These are phyloP conservation scores for Scytalidium sp. DNA, from an alignment of 2,329 filamentous ascomycete species.

Conservation along the genomic window DNA sequence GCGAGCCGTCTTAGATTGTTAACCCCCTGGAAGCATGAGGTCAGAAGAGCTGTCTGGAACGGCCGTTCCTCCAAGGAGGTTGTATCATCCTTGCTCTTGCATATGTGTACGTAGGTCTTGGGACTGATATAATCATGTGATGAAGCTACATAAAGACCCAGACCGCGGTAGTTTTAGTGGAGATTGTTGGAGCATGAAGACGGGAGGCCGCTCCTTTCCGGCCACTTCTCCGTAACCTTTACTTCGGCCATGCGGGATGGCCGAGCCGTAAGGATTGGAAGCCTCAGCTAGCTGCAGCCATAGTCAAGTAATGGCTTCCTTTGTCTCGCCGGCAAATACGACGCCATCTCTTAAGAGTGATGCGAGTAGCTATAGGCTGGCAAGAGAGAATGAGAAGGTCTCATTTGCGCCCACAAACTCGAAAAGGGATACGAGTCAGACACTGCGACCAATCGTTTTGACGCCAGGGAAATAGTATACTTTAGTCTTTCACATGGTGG, in stretches of 20 bases:
- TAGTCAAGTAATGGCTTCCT: background rate
- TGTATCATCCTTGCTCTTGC: constrained; percentile 1
- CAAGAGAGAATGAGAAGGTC: too few relatives aligned
- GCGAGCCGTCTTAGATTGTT: background rate
- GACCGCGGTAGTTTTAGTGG: background rate
- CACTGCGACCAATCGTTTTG: background rate
- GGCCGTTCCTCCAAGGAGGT: background rate
- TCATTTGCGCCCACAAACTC: background rate
- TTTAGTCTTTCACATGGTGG: too few relatives aligned
- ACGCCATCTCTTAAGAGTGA: background rate
- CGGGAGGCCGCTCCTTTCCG: background rate
- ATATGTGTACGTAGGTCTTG: background rate
- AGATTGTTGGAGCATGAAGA: background rate
- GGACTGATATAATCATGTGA: constrained; percentile 3
- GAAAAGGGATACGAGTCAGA: background rate
- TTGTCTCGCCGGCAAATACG: background rate
- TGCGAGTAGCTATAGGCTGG: too few relatives aligned
- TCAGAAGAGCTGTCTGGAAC: background rate
- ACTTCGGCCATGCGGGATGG: background rate
- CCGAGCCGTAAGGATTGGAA: background rate
- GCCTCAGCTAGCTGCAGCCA: background rate
- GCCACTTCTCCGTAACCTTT: background rate
- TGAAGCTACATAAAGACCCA: background rate
- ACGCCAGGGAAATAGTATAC: too few relatives aligned
- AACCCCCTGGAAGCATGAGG: background rate